phyloP scores from a whole-genome alignment of 2,329 filamentous ascomycete genomes.

The Elsinoe arachidis region DNA sequence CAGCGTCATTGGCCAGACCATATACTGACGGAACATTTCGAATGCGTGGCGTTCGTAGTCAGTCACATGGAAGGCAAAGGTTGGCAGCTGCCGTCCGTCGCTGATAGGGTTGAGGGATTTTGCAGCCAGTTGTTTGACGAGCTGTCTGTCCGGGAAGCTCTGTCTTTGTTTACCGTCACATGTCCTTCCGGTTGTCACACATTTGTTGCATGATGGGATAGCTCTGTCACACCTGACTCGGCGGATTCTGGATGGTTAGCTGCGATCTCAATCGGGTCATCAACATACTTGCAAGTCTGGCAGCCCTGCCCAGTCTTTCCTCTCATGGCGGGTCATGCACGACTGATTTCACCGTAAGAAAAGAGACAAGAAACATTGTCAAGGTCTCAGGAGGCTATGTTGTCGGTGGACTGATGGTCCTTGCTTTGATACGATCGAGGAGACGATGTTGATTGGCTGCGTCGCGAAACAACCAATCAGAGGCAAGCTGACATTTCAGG shows the following conservation, averaged over 20 bases:
- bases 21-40: conserved; percentile 4
- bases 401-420: background rate
- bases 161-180: conserved; percentile 1
- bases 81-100: background rate
- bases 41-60: conserved; percentile 1
- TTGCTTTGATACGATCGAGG: background rate
- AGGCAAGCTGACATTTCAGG: background rate
- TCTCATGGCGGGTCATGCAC: background rate
- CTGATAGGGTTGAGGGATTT: background rate
- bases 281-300: conserved; percentile 3
- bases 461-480: background rate
- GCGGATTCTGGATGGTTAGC: background rate
- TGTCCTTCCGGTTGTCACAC: background rate
- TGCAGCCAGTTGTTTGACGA: background rate
- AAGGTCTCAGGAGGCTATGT: background rate
- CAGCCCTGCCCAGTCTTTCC: background rate
- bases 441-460: background rate
- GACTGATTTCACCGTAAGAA: background rate
- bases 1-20: conserved; percentile 7
- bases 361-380: background rate
- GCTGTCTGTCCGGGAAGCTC: background rate
- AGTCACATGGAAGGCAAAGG: background rate
- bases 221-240: conserved; percentile 5
- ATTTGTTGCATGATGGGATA: conserved; percentile 1
- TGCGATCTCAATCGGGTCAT: too few species aligned